Evolutionary conservation across 2,329 filamentous ascomycete species (phyloP).

Genomic region (Trichophyton benhamiae): DNA sequence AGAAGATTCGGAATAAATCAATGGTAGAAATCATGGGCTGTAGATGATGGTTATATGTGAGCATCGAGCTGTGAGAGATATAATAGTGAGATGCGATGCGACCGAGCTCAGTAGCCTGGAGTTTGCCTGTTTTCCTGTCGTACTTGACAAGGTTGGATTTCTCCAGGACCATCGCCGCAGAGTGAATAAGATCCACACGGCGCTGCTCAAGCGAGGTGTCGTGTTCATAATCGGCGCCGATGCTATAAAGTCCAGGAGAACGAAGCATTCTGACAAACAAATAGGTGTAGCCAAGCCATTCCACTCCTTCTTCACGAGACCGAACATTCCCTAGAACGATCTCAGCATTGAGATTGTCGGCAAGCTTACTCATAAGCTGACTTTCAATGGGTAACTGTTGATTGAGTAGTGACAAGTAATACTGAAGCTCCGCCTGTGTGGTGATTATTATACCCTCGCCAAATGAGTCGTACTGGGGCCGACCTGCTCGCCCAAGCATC

Average conservation of each 20-base stretch:
- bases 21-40: slow-evolving; percentile 87
- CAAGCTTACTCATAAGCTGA: slow-evolving; percentile 82
- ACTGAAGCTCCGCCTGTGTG: slow-evolving; percentile 85
- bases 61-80: slow-evolving; percentile 91
- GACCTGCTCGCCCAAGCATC: slow-evolving; percentile 94
- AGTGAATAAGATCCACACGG: slow-evolving; percentile 92
- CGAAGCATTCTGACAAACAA: slow-evolving; percentile 95
- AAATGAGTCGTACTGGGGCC: slow-evolving; percentile 93
- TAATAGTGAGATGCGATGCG: slow-evolving; percentile 97
- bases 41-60: slow-evolving; percentile 90
- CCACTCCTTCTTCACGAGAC: slow-evolving; percentile 87
- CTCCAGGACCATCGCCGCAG: slow-evolving; percentile 74
- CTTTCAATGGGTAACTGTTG: slow-evolving; percentile 96
- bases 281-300: slow-evolving; percentile 98
- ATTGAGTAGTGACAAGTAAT: slow-evolving; percentile 91
- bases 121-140: slow-evolving; percentile 77
- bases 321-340: slow-evolving; percentile 89
- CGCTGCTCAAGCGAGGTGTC: slow-evolving; percentile 89
- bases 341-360: slow-evolving; percentile 93
- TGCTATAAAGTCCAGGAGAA: slow-evolving; percentile 87
- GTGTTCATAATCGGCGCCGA: slow-evolving; percentile 88
- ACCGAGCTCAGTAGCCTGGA: slow-evolving; percentile 87
- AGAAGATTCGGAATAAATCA: slow-evolving; percentile 91
- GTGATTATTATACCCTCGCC: slow-evolving; percentile 99
- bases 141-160: slow-evolving; percentile 87